These are phyloP conservation scores for Yarrowia deformans DNA, from an alignment of 805 yeast species.

Conservation along the genomic window DNA sequence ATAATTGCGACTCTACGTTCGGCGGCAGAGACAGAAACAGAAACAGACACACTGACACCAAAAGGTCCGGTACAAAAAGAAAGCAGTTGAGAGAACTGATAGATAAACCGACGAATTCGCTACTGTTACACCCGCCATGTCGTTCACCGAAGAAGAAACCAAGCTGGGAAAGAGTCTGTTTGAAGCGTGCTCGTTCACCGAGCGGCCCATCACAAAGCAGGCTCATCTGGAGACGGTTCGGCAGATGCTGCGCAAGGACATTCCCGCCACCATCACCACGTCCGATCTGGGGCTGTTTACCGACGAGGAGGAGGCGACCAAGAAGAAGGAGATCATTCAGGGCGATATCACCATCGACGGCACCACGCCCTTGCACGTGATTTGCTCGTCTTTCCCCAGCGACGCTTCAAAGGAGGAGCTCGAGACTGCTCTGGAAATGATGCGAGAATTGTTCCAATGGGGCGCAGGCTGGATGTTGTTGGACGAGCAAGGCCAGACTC, in stretches of 20 bases:
- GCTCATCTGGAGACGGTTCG: constrained; percentile 49
- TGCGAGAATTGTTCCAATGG: constrained; percentile 71
- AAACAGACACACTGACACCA: neutral
- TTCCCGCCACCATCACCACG: constrained; percentile 82
- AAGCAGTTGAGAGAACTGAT: too few species aligned
- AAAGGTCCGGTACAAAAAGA: neutral
- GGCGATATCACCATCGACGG: constrained; percentile 54
- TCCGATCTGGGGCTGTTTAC: constrained; percentile 65
- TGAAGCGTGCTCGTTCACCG: constrained; percentile 40
- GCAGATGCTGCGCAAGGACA: constrained; percentile 63
- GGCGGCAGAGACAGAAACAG: neutral
- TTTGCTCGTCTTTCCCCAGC: constrained; percentile 60
- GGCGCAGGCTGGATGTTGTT: constrained; percentile 94
- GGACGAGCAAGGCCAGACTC: constrained; percentile 75
- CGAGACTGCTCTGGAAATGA: constrained; percentile 59
- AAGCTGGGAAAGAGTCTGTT: constrained; percentile 36
- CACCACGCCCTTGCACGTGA: constrained; percentile 81
- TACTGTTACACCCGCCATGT: neutral
- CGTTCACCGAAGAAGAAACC: constrained; percentile 1
- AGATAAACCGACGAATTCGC: too few species aligned
- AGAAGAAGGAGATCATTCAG: constrained; percentile 33
- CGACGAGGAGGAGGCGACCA: constrained; percentile 40
- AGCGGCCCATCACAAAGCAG: constrained; percentile 41
- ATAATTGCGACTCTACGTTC: neutral
- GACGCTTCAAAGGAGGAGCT: constrained; percentile 56